These are phyloP conservation scores for Colletotrichum sp. DNA, from an alignment of 2,329 filamentous ascomycete genomes.

Conservation along the genomic window DNA sequence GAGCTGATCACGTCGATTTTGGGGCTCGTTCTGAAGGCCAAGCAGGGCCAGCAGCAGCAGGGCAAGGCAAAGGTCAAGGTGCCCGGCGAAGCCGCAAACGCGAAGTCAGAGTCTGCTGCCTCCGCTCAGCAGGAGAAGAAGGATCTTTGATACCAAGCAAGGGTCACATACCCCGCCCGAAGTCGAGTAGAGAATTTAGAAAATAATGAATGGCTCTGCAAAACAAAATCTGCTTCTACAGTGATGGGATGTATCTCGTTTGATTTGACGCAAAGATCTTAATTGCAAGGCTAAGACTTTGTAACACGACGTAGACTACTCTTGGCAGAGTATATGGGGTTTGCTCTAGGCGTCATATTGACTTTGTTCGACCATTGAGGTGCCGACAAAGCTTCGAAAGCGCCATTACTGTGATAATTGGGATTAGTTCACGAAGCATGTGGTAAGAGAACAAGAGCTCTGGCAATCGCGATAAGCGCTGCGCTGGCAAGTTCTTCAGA, in stretches of 20 bases:
- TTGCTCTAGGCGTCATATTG: slow-evolving; percentile 85
- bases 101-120: slow-evolving; percentile 19
- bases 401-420: slow-evolving; percentile 52
- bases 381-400: slow-evolving; percentile 82
- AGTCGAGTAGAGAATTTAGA: background rate
- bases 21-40: slow-evolving; percentile 49
- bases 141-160: slow-evolving; percentile 46
- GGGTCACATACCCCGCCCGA: background rate
- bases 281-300: slow-evolving; percentile 79
- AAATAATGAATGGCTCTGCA: background rate
- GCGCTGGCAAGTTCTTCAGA: background rate
- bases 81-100: slow-evolving; percentile 27
- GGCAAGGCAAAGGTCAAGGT: slow-evolving; percentile 37
- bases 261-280: slow-evolving; percentile 84
- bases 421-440: background rate
- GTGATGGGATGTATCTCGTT: slow-evolving; percentile 70
- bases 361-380: slow-evolving; percentile 70
- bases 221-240: background rate
- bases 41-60: slow-evolving; percentile 31
- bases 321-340: slow-evolving; percentile 83
- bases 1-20: slow-evolving; percentile 69
- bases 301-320: slow-evolving; percentile 92
- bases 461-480: background rate
- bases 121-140: slow-evolving; percentile 50
- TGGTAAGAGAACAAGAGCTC: background rate